Conservation (phyloP, 179 eudicot genomes). For the Patellifolia procumbens region DNA sequence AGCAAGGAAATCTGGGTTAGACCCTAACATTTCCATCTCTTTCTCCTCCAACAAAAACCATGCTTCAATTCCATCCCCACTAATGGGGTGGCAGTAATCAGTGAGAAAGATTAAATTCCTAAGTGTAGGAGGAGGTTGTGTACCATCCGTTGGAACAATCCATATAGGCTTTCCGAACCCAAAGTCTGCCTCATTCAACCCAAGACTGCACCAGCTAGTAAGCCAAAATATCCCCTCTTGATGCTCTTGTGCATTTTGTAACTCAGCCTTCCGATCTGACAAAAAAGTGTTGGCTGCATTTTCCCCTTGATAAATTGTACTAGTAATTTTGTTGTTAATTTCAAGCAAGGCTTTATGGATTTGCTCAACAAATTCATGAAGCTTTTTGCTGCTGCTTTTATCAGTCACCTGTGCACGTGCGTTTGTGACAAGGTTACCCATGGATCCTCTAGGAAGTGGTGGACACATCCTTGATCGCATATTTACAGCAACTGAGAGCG, state of each 20-base stretch:
- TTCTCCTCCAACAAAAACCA: slow-evolving; percentile 20
- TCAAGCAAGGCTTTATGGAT: slow-evolving; percentile 7
- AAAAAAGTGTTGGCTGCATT: slow-evolving; percentile 1
- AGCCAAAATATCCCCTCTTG: slow-evolving; percentile 3
- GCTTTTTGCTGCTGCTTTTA: not conserved
- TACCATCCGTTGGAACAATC: slow-evolving; percentile 18
- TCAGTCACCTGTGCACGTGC: not conserved
- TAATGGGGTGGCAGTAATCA: slow-evolving; percentile 1
- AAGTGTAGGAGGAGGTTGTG: not conserved
- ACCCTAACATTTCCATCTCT: slow-evolving; percentile 9
- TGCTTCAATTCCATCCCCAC: slow-evolving; percentile 18
- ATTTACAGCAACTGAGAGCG: not conserved
- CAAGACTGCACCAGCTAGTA: slow-evolving; percentile 22
- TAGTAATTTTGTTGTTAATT: not conserved
- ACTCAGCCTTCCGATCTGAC: not conserved
- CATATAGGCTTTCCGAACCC: slow-evolving; percentile 19
- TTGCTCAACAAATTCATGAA: slow-evolving; percentile 10
- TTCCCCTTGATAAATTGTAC: not conserved
- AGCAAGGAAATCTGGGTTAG: slow-evolving; percentile 14
- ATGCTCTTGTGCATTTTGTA: not conserved
- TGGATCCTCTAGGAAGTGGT: not conserved
- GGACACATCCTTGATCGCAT: slow-evolving; percentile 22
- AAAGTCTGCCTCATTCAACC: slow-evolving; percentile 21
- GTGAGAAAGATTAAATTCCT: slow-evolving; percentile 9
- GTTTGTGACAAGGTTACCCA: slow-evolving; percentile 14